These are phyloP conservation scores for Dryas alaskensis DNA, from an alignment of 306 rosid genomes.

Conservation along the genomic window DNA sequence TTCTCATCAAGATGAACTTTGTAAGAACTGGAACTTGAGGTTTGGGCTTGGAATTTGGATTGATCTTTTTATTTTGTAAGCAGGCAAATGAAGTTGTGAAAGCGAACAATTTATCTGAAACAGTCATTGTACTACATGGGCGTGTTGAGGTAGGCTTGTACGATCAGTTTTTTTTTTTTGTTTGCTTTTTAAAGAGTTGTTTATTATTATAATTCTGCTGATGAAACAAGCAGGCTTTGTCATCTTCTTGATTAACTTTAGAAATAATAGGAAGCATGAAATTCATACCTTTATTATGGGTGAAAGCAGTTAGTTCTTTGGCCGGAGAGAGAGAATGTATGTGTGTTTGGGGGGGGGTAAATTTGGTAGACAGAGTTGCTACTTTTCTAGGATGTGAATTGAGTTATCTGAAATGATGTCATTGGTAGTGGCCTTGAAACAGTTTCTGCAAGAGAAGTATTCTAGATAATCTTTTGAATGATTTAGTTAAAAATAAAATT, in stretches of 20 bases:
- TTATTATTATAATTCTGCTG: neutral
- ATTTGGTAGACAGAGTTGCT: neutral
- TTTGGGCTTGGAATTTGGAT: constrained; percentile 20
- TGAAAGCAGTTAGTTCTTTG: neutral
- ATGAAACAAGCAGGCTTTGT: neutral
- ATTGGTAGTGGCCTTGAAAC: neutral
- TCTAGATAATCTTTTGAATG: no score
- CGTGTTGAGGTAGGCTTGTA: constrained; percentile 85
- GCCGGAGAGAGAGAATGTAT: neutral
- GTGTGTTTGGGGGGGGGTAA: neutral
- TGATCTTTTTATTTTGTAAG: constrained; percentile 32
- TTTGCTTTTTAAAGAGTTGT: constrained; percentile 13
- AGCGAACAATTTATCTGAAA: constrained; percentile 84
- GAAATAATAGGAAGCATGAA: neutral
- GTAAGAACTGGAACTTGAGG: neutral
- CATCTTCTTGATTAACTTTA: neutral
- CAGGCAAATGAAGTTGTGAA: constrained; percentile 97
- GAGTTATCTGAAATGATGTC: neutral
- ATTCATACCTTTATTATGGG: neutral
- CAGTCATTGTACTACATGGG: constrained; percentile 76
- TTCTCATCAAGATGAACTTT: neutral
- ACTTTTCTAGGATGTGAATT: neutral
- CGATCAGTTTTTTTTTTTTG: constrained; percentile 13
- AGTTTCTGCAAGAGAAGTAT: no score
- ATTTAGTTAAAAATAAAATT: no score